phyloP scores from a whole-genome alignment of 2,329 filamentous ascomycete genomes.

The Hypomyces perniciosus region DNA sequence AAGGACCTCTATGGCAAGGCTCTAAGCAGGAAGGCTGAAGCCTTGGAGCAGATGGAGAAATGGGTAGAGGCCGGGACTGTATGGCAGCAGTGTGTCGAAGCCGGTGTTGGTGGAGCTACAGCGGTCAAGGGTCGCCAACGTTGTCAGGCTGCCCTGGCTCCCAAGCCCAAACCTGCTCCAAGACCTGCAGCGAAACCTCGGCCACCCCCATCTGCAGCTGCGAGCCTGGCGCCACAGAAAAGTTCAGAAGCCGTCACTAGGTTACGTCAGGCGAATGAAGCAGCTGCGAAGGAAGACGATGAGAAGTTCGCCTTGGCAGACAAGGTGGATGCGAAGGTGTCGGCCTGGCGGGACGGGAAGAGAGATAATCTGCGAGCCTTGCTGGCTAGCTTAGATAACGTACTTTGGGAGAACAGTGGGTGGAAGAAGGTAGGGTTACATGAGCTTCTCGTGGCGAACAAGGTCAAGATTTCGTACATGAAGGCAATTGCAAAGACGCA shows the following conservation, averaged over 20 bases:
- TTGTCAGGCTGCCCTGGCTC: slow-evolving; percentile 79
- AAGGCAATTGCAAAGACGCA: slow-evolving; percentile 98
- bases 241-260: slow-evolving; percentile 73
- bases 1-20: slow-evolving; percentile 91
- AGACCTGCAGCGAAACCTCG: slow-evolving; percentile 42
- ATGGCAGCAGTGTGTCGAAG: slow-evolving; percentile 80
- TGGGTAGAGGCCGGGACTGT: slow-evolving; percentile 77
- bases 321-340: slow-evolving; percentile 72
- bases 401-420: slow-evolving; percentile 85
- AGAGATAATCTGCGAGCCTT: slow-evolving; percentile 86
- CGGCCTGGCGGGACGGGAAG: slow-evolving; percentile 84
- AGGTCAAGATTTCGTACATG: slow-evolving; percentile 98
- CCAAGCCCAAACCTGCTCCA: slow-evolving; percentile 50
- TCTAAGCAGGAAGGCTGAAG: slow-evolving; percentile 89
- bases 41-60: slow-evolving; percentile 89
- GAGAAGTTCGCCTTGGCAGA: slow-evolving; percentile 89
- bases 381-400: slow-evolving; percentile 76
- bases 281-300: slow-evolving; percentile 79
- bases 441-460: slow-evolving; percentile 85
- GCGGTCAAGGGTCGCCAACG: slow-evolving; percentile 81
- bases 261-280: slow-evolving; percentile 76
- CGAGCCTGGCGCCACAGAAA: slow-evolving; percentile 38
- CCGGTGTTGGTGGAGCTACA: slow-evolving; percentile 75
- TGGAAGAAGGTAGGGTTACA: slow-evolving; percentile 98
- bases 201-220: slow-evolving; percentile 36